Conservation (phyloP, 2,329 filamentous ascomycete genomes). For the Talaromyces piceae region DNA sequence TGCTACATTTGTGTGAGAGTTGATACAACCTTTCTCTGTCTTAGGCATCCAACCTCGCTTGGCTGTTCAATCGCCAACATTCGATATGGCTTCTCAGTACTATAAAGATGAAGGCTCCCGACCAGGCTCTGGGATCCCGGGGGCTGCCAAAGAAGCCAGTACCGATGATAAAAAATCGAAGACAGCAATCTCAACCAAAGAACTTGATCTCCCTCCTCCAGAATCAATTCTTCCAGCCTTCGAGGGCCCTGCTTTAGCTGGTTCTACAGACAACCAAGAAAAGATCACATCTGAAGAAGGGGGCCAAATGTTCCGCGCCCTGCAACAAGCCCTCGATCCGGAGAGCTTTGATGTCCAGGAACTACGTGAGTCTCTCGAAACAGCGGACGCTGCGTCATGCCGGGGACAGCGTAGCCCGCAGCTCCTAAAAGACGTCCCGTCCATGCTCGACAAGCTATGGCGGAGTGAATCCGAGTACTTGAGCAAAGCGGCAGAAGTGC, state of each 20-base stretch:
- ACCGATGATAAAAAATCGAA: background rate
- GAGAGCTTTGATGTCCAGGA: conserved; percentile 20
- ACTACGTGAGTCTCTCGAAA: conserved; percentile 23
- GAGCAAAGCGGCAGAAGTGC: conserved; percentile 27
- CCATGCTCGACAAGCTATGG: conserved; percentile 31
- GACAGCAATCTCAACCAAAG: background rate
- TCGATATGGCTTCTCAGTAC: conserved; percentile 7
- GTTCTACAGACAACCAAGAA: conserved; percentile 13
- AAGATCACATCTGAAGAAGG: conserved; percentile 20
- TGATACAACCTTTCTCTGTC: background rate
- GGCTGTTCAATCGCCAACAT: background rate
- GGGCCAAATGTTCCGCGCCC: conserved; percentile 25
- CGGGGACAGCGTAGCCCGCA: conserved; percentile 17
- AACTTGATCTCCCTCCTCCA: conserved; percentile 20
- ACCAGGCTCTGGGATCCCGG: background rate
- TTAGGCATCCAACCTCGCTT: background rate
- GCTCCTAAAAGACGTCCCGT: conserved; percentile 20
- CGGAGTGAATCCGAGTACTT: conserved; percentile 27
- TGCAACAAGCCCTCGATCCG: conserved; percentile 24
- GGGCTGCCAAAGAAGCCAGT: background rate
- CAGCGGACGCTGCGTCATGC: conserved; percentile 19
- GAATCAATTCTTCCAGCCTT: conserved; percentile 20
- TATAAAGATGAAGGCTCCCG: conserved; percentile 7
- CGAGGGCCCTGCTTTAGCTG: conserved; percentile 15
- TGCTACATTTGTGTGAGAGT: background rate